A percentile compares a stretch with the other conserved stretches of the same genome.
Evolutionary conservation across 768 basidiomycete species (phyloP).

Genomic region (Rhizopogon vesiculosus): DNA sequence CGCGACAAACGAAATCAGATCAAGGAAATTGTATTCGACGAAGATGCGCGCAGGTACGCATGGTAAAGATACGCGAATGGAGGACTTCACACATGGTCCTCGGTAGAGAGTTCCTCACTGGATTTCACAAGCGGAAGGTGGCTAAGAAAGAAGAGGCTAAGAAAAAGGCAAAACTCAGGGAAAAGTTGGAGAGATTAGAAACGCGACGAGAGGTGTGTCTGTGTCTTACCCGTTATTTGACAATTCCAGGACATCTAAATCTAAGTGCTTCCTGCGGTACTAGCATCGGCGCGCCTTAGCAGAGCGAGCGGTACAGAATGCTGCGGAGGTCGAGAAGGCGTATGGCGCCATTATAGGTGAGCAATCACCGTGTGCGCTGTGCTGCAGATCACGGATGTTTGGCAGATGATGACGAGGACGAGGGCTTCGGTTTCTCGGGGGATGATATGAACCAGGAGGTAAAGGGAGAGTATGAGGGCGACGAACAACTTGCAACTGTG

Average conservation of each 20-base stretch:
- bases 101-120: constrained; percentile 82
- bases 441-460: constrained; percentile 31
- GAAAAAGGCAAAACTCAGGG: constrained; percentile 67
- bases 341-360: constrained; percentile 51
- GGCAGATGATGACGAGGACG: constrained; percentile 33
- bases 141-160: constrained; percentile 76
- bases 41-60: constrained; percentile 69
- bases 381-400: constrained; percentile 4
- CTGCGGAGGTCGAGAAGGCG: constrained; percentile 69
- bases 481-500: constrained; percentile 83
- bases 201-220: constrained; percentile 69
- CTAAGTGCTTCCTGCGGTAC: constrained; percentile 2
- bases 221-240: constrained; percentile 6
- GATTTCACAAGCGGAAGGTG: constrained; percentile 90
- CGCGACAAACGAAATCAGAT: constrained; percentile 63
- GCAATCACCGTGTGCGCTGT: constrained; percentile 6
- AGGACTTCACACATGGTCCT: not conserved
- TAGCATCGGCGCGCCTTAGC: constrained; percentile 78
- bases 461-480: constrained; percentile 76
- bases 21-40: constrained; percentile 83
- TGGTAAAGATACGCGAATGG: not conserved
- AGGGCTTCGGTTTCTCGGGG: constrained; percentile 42
- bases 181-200: constrained; percentile 72
- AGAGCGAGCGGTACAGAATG: constrained; percentile 76
- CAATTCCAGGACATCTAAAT: constrained; percentile 6